phyloP scores from a whole-genome alignment of 495 filamentous ascomycete species.

The Aspergillus olivimuriae region DNA sequence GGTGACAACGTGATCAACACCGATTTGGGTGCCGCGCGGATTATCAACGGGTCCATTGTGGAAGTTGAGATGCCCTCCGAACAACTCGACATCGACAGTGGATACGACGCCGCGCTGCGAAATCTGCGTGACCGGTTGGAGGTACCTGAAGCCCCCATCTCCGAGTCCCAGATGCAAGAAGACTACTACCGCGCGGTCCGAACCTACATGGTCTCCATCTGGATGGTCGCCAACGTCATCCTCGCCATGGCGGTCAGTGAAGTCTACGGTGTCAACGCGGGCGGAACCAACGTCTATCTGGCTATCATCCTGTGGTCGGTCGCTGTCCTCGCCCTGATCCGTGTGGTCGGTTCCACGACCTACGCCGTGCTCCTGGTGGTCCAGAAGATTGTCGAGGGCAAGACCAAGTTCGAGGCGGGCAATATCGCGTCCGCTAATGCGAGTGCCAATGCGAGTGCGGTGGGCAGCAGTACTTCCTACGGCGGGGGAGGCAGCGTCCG shows the following conservation, averaged over 20 bases:
- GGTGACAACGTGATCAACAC: constrained; percentile 92
- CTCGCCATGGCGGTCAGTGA: constrained; percentile 93
- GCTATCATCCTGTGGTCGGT: constrained; percentile 91
- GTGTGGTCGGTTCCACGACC: constrained; percentile 71
- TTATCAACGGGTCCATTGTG: constrained; percentile 59
- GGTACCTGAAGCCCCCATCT: constrained; percentile 53
- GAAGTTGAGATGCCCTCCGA: constrained; percentile 93
- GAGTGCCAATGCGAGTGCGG: constrained; percentile 21
- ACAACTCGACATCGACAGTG: constrained; percentile 95
- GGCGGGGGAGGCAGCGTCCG: constrained; percentile 28
- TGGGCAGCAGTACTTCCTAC: constrained; percentile 22
- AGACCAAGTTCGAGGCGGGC: constrained; percentile 55
- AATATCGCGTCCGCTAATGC: constrained; percentile 29
- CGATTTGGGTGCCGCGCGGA: constrained; percentile 79
- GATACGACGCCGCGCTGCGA: constrained; percentile 94
- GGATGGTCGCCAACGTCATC: constrained; percentile 89
- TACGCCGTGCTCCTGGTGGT: constrained; percentile 79
- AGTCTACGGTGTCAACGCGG: constrained; percentile 59
- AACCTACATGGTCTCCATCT: constrained; percentile 97
- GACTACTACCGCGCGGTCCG: constrained; percentile 98
- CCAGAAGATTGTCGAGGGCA: constrained; percentile 79
- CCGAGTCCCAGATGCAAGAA: constrained; percentile 83
- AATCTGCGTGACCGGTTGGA: constrained; percentile 92
- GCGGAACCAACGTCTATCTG: constrained; percentile 85
- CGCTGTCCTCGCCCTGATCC: constrained; percentile 75